phyloP scores from a whole-genome alignment of 164 flowering plant genomes.

The Stephania japonica region DNA sequence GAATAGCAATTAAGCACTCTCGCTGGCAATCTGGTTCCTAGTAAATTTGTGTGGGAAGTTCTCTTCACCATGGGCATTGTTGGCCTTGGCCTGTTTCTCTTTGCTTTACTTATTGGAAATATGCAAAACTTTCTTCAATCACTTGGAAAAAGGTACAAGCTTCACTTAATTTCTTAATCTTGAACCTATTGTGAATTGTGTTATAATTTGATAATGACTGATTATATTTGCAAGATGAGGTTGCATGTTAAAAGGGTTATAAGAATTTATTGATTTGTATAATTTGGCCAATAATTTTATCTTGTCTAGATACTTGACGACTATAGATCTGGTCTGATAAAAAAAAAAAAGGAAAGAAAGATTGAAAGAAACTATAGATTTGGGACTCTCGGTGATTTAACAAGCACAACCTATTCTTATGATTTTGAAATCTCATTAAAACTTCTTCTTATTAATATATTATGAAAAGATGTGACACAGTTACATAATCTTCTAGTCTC shows the following conservation, averaged over 20 bases:
- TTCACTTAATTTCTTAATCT: neutral
- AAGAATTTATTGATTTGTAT: too few relatives aligned
- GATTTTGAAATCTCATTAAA: neutral
- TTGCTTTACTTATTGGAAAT: constrained; percentile 85
- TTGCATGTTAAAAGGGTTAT: neutral
- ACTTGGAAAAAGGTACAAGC: constrained; percentile 68
- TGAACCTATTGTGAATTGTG: neutral
- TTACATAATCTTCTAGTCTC: neutral
- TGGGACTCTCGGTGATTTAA: too few relatives aligned
- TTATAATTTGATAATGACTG: neutral
- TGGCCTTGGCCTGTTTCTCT: constrained; percentile 80
- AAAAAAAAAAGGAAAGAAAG: too few relatives aligned
- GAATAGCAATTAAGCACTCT: constrained; percentile 82
- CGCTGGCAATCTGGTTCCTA: constrained; percentile 83
- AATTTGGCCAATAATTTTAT: too few relatives aligned
- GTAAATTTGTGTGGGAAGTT: constrained; percentile 79
- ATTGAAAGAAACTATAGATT: too few relatives aligned
- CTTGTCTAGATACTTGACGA: too few relatives aligned
- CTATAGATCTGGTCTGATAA: too few relatives aligned
- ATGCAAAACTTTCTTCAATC: constrained; percentile 94
- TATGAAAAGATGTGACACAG: neutral
- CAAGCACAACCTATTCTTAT: too few relatives aligned
- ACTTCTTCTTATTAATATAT: too few relatives aligned
- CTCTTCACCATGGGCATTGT: constrained; percentile 79
- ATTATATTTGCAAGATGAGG: neutral